Percentiles rank a stretch among this genome's conserved stretches.
Evolutionary conservation across 192 early-diverging fungal species (phyloP).

Genomic region (Coemansia furcata): DNA sequence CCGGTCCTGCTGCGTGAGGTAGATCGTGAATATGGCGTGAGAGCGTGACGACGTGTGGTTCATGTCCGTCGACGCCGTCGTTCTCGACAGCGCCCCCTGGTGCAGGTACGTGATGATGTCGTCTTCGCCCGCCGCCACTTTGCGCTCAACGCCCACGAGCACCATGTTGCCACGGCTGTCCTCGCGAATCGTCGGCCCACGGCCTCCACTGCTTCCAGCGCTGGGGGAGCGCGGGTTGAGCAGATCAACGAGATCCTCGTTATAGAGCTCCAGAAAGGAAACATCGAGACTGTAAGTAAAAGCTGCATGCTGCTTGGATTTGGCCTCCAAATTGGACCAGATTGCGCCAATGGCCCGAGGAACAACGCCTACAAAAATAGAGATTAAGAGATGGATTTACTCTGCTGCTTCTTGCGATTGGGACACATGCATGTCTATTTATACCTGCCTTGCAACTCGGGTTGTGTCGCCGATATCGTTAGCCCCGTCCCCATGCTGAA

Average conservation of each 20-base stretch:
- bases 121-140: conserved; percentile 56
- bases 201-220: conserved; percentile 19
- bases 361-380: conserved; percentile 27
- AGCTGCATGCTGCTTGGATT: conserved; percentile 6
- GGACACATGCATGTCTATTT: conserved; percentile 20
- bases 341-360: conserved; percentile 44
- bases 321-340: conserved; percentile 26
- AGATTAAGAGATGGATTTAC: conserved; percentile 18
- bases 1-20: conserved; percentile 77
- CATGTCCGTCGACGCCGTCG: conserved; percentile 95
- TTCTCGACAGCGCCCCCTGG: conserved; percentile 72
- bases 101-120: conserved; percentile 71
- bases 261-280: conserved; percentile 95
- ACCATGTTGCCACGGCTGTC: conserved; percentile 88
- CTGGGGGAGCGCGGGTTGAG: conserved; percentile 53
- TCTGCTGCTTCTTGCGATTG: conserved; percentile 40
- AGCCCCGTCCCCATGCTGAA: conserved; percentile 90
- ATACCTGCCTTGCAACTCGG: conserved; percentile 56
- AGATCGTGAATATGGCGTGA: conserved; percentile 95
- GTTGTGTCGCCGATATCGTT: conserved; percentile 4
- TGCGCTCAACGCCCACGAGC: conserved; percentile 82
- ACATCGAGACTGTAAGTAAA: conserved; percentile 56
- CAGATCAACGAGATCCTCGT: conserved; percentile 94
- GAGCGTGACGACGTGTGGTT: conserved; percentile 92
- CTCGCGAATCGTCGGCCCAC: conserved; percentile 70